Evolutionary conservation across 2,329 filamentous ascomycete species (phyloP).

Genomic region (Emergomyces orientalis): DNA sequence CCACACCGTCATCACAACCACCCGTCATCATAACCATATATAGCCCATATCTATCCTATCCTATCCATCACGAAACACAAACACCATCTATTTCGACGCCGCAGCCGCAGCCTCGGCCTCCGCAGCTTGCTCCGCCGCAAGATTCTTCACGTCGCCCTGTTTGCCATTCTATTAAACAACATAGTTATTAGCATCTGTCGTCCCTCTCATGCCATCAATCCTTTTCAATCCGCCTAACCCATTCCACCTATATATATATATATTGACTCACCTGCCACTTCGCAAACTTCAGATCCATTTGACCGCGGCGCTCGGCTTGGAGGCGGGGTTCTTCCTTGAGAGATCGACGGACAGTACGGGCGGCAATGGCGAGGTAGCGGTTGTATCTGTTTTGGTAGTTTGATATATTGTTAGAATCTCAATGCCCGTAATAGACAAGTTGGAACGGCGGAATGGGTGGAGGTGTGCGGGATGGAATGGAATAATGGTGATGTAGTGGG

Average conservation of each 20-base stretch:
- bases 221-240: neutral
- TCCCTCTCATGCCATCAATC: neutral
- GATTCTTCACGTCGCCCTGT: slow-evolving; percentile 73
- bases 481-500: neutral
- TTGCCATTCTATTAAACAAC: slow-evolving; percentile 70
- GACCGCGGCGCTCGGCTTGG: slow-evolving; percentile 75
- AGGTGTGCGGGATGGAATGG: neutral
- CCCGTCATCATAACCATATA: slow-evolving; percentile 8
- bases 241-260: neutral
- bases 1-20: slow-evolving; percentile 17
- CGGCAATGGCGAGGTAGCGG: slow-evolving; percentile 93
- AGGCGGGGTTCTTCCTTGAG: slow-evolving; percentile 93
- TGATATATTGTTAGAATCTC: neutral
- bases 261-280: slow-evolving; percentile 81
- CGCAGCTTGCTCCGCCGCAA: slow-evolving; percentile 48
- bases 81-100: slow-evolving; percentile 33
- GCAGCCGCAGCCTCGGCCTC: slow-evolving; percentile 37
- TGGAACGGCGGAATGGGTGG: neutral
- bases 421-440: neutral
- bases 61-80: slow-evolving; percentile 9
- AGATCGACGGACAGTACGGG: slow-evolving; percentile 89
- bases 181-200: neutral
- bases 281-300: slow-evolving; percentile 79
- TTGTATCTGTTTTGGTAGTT: slow-evolving; percentile 66
- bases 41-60: slow-evolving; percentile 12